phyloP scores from a whole-genome alignment of 176 grass and related monocot species.

The Pharus latifolius region DNA sequence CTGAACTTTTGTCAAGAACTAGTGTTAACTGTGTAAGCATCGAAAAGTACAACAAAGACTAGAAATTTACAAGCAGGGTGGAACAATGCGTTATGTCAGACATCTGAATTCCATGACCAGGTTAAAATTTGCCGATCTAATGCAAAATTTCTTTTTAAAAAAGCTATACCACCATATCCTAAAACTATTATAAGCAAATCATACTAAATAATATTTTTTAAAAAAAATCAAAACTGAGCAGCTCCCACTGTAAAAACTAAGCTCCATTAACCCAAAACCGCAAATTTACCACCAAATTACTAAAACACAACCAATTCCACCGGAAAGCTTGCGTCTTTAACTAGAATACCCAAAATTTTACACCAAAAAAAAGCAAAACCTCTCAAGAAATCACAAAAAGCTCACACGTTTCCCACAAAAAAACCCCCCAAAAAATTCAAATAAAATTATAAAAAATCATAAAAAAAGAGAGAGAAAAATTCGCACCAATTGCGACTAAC shows the following conservation, averaged over 20 bases:
- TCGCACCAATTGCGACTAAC: constrained; percentile 66
- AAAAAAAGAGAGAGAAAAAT: neutral
- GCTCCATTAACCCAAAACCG: neutral
- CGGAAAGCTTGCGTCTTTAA: neutral
- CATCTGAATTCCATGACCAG: neutral
- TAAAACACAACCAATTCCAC: neutral
- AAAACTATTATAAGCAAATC: neutral
- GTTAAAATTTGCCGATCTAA: neutral
- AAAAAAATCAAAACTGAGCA: neutral
- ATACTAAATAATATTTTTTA: neutral
- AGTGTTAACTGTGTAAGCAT: neutral
- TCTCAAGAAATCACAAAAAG: neutral
- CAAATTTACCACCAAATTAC: neutral
- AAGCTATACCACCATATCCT: neutral
- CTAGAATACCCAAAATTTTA: neutral
- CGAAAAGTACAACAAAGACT: neutral
- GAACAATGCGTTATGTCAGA: neutral
- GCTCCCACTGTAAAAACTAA: neutral
- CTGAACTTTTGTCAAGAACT: neutral
- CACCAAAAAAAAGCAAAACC: neutral
- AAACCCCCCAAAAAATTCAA: neutral
- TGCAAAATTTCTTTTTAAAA: neutral
- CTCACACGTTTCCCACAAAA: neutral
- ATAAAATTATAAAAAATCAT: neutral
- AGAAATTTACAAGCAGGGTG: neutral